Conservation (phyloP, 257 asterid genomes). For the Fraxinus americana region DNA sequence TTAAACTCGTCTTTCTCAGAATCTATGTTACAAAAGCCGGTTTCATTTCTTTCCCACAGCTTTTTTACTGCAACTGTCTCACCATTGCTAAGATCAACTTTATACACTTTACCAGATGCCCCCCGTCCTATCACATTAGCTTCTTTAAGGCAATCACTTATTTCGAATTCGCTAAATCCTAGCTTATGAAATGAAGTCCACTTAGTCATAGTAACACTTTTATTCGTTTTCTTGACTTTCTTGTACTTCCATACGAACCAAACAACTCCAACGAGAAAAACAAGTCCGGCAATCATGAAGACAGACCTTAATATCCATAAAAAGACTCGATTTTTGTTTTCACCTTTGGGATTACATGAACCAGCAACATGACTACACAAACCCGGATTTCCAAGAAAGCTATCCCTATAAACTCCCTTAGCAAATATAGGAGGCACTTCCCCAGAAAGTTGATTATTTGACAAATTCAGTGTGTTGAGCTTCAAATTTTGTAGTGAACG, state of each 20-base stretch:
- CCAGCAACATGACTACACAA: slow-evolving; percentile 46
- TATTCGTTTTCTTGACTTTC: slow-evolving; percentile 32
- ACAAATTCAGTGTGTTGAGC: slow-evolving; percentile 65
- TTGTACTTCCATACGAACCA: slow-evolving; percentile 51
- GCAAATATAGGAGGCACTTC: slow-evolving; percentile 54
- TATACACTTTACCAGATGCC: slow-evolving; percentile 76
- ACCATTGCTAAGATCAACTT: slow-evolving; percentile 63
- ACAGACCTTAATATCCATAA: slow-evolving; percentile 44
- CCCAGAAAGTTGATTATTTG: slow-evolving; percentile 66
- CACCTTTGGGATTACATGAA: slow-evolving; percentile 31
- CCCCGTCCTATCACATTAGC: slow-evolving; percentile 70
- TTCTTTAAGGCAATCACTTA: slow-evolving; percentile 55
- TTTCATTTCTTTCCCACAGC: slow-evolving; percentile 44
- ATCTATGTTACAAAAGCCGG: slow-evolving; percentile 19
- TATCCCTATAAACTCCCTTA: slow-evolving; percentile 43
- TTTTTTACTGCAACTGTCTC: slow-evolving; percentile 80
- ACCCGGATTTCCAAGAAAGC: slow-evolving; percentile 78
- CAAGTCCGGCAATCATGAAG: slow-evolving; percentile 35
- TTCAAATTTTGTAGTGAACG: slow-evolving; percentile 58
- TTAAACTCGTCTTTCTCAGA: slow-evolving; percentile 50
- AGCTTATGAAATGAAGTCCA: slow-evolving; percentile 86
- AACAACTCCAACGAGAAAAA: slow-evolving; percentile 49
- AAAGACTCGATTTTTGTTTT: slow-evolving; percentile 22
- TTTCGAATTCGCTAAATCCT: slow-evolving; percentile 67
- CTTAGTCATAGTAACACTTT: slow-evolving; percentile 42